A percentile compares a stretch with the other conserved stretches of the same genome.
phyloP scores from a whole-genome alignment of 352 stramenopile genomes.

The Phytopythium mirpurense region DNA sequence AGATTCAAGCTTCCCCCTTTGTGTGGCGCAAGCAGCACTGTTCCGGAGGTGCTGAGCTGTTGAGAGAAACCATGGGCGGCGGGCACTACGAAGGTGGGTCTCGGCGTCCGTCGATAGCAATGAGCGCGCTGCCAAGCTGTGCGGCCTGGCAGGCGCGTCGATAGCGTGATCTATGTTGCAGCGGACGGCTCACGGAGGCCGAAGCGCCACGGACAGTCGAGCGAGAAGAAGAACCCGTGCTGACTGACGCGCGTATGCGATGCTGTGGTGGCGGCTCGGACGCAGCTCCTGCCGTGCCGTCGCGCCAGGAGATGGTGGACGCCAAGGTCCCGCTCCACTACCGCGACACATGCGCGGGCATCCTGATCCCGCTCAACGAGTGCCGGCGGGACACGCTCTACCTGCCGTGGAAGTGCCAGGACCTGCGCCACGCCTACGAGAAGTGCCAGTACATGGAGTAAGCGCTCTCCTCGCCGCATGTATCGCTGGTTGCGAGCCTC shows the following conservation, averaged over 20 bases:
- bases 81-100: slow-evolving; percentile 59
- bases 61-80: slow-evolving; percentile 48
- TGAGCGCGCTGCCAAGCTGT: neutral
- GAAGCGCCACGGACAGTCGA: neutral
- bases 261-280: neutral
- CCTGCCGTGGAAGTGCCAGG: slow-evolving; percentile 93
- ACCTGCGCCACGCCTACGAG: slow-evolving; percentile 97
- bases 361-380: slow-evolving; percentile 95
- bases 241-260: no score
- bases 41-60: slow-evolving; percentile 34
- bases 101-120: neutral
- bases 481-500: no score
- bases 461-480: neutral
- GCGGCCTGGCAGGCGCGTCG: no score
- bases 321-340: slow-evolving; percentile 92
- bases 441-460: slow-evolving; percentile 97
- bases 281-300: slow-evolving; percentile 66
- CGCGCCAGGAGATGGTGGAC: slow-evolving; percentile 92
- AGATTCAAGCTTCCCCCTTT: no score
- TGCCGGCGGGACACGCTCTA: slow-evolving; percentile 92
- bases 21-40: slow-evolving; percentile 7
- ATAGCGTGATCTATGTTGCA: no score
- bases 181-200: no score
- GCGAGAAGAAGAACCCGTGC: neutral
- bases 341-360: slow-evolving; percentile 94